These are phyloP conservation scores for Brettanomyces custersianus DNA, from an alignment of 805 yeast species.

Conservation along the genomic window DNA sequence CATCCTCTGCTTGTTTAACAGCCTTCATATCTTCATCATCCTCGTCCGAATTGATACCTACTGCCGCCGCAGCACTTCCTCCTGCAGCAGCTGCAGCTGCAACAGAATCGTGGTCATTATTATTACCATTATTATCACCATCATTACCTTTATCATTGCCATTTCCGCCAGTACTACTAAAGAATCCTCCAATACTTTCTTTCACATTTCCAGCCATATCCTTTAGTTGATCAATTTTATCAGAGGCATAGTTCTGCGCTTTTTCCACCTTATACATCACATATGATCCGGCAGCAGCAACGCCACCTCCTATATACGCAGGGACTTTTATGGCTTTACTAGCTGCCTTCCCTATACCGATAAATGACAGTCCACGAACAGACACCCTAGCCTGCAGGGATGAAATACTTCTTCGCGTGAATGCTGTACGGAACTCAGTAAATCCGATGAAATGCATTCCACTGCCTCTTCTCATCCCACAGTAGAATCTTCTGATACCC, in stretches of 20 bases:
- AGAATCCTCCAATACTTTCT: conserved; percentile 31
- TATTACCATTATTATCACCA: conserved; percentile 22
- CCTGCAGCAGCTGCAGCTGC: conserved; percentile 54
- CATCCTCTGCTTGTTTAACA: conserved; percentile 37
- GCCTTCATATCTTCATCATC: conserved; percentile 31
- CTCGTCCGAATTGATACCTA: conserved; percentile 22
- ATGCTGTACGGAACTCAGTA: no score
- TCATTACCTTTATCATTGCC: conserved; percentile 11
- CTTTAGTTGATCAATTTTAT: conserved; percentile 49
- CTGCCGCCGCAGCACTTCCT: conserved; percentile 15
- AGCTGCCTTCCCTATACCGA: conserved; percentile 43
- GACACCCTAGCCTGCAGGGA: conserved; percentile 4
- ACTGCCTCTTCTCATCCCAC: no score
- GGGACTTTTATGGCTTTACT: conserved; percentile 55
- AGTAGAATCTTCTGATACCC: no score
- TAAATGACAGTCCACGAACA: conserved; percentile 21
- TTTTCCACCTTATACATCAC: conserved; percentile 88
- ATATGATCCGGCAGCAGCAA: conserved; percentile 92
- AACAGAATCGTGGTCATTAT: conserved; percentile 32
- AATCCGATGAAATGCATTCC: no score
- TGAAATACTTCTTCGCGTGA: conserved; percentile 1
- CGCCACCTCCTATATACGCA: conserved; percentile 78
- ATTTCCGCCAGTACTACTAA: conserved; percentile 21
- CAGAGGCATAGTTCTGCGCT: conserved; percentile 64
- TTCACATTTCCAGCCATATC: conserved; percentile 51